phyloP scores from a whole-genome alignment of 2,329 filamentous ascomycete species.

The Aureobasidium melanogenum region DNA sequence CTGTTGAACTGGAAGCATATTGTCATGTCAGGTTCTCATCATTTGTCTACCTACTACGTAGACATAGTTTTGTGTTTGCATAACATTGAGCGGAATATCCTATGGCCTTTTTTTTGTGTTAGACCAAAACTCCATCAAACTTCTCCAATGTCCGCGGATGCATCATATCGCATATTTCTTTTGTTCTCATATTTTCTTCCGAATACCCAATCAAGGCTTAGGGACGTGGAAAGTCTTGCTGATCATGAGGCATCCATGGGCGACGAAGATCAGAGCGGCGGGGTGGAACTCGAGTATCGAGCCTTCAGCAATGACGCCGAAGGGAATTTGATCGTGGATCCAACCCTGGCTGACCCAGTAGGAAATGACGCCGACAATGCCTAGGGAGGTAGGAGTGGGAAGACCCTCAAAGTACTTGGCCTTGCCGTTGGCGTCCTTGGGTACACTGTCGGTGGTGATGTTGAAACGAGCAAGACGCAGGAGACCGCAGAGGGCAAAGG shows the following conservation, averaged over 20 bases:
- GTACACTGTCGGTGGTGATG: slow-evolving; percentile 80
- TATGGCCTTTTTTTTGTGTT: too few species aligned
- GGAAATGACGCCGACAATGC: slow-evolving; percentile 73
- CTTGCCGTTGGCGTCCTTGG: slow-evolving; percentile 87
- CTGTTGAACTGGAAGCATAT: too few species aligned
- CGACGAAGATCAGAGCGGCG: slow-evolving; percentile 65
- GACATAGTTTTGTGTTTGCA: background rate
- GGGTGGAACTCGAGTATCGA: slow-evolving; percentile 76
- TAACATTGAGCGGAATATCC: background rate
- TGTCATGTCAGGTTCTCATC: background rate
- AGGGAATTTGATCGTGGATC: slow-evolving; percentile 69
- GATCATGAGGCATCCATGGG: slow-evolving; percentile 91
- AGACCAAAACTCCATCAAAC: background rate
- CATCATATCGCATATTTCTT: background rate
- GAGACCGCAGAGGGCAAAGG: slow-evolving; percentile 91
- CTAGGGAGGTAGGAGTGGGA: slow-evolving; percentile 84
- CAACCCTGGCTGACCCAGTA: slow-evolving; percentile 79
- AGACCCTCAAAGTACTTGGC: slow-evolving; percentile 95
- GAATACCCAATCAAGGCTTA: slow-evolving; percentile 50
- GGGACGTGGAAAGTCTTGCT: slow-evolving; percentile 92
- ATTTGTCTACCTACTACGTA: background rate
- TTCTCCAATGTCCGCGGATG: background rate
- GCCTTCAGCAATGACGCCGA: slow-evolving; percentile 60
- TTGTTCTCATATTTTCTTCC: background rate
- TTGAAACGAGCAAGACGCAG: slow-evolving; percentile 95